Base-by-base conservation (phyloP, 345 rosid species). In the Ceriops decandra region DNA sequence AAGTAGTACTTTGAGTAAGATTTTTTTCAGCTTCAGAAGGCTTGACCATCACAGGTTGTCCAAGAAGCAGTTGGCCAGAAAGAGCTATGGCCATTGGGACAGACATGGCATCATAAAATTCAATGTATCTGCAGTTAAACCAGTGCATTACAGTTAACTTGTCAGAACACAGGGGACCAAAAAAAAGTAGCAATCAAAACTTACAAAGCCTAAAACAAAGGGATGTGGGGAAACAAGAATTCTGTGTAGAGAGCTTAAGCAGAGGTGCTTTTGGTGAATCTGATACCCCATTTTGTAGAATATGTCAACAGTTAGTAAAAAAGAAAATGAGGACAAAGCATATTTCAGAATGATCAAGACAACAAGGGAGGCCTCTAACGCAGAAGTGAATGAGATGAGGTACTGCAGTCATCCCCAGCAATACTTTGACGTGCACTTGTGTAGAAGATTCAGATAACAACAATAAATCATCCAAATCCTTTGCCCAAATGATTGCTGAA, bases 1-100 rank as follows among this genome's bases (percentile, higher is more conserved):
- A 54, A 30, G 93, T 75, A 42, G 71, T 93, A 68, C 97, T 84
- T 73, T 90, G 98, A 69, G 85, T 89, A 72, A 93, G 83, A 75
- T 93, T 93, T 89, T 93, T 93, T 81, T 93, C 97, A 77, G 98
- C 98, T 85, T 93, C 98, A 19, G 98, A 93, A 76, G 98, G 97
- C 76, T 93, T 93, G 64, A 93, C 97, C 98, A 93, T 93, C 63
- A 90, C 98, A 65, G 93, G 97, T 79, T 93, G 97, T 69, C 98
- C 97, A 73, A 90, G 86, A 57, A 93, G 85, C 22, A 82, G 80
- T 51, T 93, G 98, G 64, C 97, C 97, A 70, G 92, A 90, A 56
- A 88, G 76, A 30, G 97, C 96, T 79, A 93, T 90, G n/a, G 96
- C 98, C 96, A 89, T 87, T 27, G 98, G 97, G 66, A 90, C 97